A percentile compares a stretch with the other conserved stretches of the same genome.
Evolutionary conservation across 2,329 filamentous ascomycete species (phyloP).

Genomic region (Elsinoe batatas): DNA sequence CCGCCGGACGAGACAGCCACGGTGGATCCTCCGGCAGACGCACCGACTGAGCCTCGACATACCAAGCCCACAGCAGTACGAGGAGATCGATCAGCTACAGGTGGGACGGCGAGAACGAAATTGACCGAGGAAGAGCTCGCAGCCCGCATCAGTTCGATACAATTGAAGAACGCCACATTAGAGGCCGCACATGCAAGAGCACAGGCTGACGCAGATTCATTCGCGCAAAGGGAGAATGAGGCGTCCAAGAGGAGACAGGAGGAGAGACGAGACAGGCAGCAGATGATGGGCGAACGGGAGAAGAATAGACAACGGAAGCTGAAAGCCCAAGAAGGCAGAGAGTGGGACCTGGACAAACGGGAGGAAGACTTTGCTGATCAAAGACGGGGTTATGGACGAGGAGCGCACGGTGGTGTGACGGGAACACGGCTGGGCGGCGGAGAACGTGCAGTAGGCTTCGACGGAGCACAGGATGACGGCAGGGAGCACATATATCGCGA

Average conservation of each 20-base stretch:
- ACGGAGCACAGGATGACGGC: conserved; percentile 25
- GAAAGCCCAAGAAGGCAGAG: conserved; percentile 46
- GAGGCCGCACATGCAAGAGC: conserved; percentile 53
- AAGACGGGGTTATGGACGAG: conserved; percentile 36
- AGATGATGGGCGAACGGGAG: conserved; percentile 54
- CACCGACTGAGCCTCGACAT: conserved; percentile 18
- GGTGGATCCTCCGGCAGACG: conserved; percentile 14
- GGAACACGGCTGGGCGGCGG: conserved; percentile 17
- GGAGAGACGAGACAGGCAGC: conserved; percentile 43
- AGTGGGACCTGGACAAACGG: conserved; percentile 54
- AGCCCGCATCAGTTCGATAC: conserved; percentile 51
- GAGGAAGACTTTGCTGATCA: conserved; percentile 43
- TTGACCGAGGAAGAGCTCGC: conserved; percentile 55
- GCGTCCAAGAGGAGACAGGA: conserved; percentile 42
- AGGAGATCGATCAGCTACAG: conserved; percentile 28
- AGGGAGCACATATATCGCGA: conserved; percentile 27
- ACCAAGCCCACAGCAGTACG: conserved; percentile 22
- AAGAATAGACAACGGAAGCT: conserved; percentile 51
- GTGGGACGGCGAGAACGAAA: conserved; percentile 41
- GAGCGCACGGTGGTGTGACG: conserved; percentile 43
- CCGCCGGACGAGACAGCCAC: conserved; percentile 3
- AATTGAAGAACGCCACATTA: conserved; percentile 50
- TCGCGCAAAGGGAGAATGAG: conserved; percentile 50
- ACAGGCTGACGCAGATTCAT: conserved; percentile 58
- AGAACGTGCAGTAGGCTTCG: conserved; percentile 22